Evolutionary conservation across 1,284 basidiomycete genomes (phyloP).

Genomic region (Thelephora terrestris): DNA sequence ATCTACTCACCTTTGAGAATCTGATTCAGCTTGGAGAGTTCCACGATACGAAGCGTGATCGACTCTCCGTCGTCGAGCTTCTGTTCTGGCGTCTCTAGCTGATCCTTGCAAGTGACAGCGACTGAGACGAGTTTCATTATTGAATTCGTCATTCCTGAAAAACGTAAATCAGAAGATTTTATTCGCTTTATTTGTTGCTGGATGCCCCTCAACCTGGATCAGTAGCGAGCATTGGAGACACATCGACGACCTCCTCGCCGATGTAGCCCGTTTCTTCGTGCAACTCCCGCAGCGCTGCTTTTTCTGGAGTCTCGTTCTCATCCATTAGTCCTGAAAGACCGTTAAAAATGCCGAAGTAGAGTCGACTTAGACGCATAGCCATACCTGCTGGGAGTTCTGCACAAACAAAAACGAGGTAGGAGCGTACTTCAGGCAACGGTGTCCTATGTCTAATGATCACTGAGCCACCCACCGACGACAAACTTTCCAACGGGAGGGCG

Average conservation of each 20-base stretch:
- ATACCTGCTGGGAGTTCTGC: conserved; percentile 76
- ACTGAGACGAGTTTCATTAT: conserved; percentile 72
- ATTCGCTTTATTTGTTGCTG: neutral
- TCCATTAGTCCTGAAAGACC: conserved; percentile 66
- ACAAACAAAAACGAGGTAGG: neutral
- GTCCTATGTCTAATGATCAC: too few species aligned
- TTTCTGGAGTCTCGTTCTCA: conserved; percentile 65
- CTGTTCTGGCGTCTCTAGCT: conserved; percentile 49
- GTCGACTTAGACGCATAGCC: neutral
- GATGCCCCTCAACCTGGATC: conserved; percentile 54
- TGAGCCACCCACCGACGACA: conserved; percentile 48
- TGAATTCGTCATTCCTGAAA: conserved; percentile 70
- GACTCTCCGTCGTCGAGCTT: conserved; percentile 76
- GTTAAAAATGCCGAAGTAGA: neutral
- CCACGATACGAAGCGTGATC: conserved; percentile 67
- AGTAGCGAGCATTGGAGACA: conserved; percentile 60
- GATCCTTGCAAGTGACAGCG: conserved; percentile 48
- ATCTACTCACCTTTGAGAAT: conserved; percentile 50
- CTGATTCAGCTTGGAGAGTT: conserved; percentile 49
- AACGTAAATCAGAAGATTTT: neutral
- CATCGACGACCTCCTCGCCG: conserved; percentile 50
- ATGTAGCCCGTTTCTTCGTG: conserved; percentile 87
- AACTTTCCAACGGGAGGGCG: conserved; percentile 70
- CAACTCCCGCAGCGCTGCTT: conserved; percentile 77
- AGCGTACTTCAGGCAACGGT: neutral